Conservation (phyloP, 2,329 filamentous ascomycete genomes). For the Plectosphaerella sp. region DNA sequence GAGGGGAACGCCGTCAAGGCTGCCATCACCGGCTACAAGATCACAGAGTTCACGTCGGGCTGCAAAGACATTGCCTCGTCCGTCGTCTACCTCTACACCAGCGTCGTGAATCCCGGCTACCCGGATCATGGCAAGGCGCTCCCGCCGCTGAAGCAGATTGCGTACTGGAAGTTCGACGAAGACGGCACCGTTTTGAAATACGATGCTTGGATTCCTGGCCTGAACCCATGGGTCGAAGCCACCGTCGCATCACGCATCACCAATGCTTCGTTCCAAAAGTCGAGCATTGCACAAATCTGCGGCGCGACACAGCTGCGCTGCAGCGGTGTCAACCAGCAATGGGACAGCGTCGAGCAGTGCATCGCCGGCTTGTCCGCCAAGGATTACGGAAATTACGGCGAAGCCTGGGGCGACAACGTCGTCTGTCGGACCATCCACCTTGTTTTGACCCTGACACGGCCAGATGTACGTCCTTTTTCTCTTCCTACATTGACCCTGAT, state of each 20-base stretch:
- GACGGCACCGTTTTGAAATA: slow-evolving; percentile 35
- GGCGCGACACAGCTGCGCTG: slow-evolving; percentile 26
- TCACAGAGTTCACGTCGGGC: slow-evolving; percentile 26
- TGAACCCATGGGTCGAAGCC: slow-evolving; percentile 29
- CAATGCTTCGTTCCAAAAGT: slow-evolving; percentile 19
- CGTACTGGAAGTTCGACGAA: slow-evolving; percentile 42
- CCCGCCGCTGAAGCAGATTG: slow-evolving; percentile 25
- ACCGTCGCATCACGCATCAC: slow-evolving; percentile 19
- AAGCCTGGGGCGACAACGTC: slow-evolving; percentile 38
- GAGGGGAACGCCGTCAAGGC: slow-evolving; percentile 18
- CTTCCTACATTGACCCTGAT: not conserved
- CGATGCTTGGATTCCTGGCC: slow-evolving; percentile 37
- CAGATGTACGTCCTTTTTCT: slow-evolving; percentile 17
- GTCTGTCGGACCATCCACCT: slow-evolving; percentile 36
- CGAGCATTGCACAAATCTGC: slow-evolving; percentile 26
- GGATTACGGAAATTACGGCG: slow-evolving; percentile 33
- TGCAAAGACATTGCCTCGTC: slow-evolving; percentile 29
- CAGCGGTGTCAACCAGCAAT: slow-evolving; percentile 29
- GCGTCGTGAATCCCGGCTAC: slow-evolving; percentile 22
- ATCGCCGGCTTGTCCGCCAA: slow-evolving; percentile 23
- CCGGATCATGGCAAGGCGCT: slow-evolving; percentile 23
- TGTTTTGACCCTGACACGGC: slow-evolving; percentile 24
- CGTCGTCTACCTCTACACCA: slow-evolving; percentile 29
- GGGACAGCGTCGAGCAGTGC: slow-evolving; percentile 25
- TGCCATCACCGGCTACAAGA: slow-evolving; percentile 24